Percentiles rank a stretch among this genome's conserved stretches.
phyloP scores from a whole-genome alignment of 2,329 filamentous ascomycete genomes.

The Ophiocordyceps camponoti-rufipedis region DNA sequence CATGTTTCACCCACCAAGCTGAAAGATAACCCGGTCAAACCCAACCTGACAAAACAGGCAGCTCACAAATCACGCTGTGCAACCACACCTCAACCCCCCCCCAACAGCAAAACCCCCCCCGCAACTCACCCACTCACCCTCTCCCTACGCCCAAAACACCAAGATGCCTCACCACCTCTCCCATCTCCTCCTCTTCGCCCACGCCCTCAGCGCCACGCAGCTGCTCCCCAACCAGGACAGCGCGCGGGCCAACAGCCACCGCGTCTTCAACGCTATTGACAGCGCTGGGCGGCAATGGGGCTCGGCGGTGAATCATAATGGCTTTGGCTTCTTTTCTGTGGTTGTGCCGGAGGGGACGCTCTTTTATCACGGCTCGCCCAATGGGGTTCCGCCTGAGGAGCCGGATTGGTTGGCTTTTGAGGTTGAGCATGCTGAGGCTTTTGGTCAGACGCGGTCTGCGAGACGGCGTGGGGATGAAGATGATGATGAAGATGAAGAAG shows the following conservation, averaged over 20 bases:
- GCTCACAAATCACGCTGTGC: too few species aligned
- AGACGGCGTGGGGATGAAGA: not conserved
- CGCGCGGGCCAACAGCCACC: slow-evolving; percentile 33
- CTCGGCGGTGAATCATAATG: slow-evolving; percentile 55
- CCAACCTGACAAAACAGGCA: too few species aligned
- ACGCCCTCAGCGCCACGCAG: too few species aligned
- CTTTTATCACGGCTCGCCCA: slow-evolving; percentile 45
- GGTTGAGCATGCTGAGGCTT: slow-evolving; percentile 43
- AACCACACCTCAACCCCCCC: too few species aligned
- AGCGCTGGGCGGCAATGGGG: slow-evolving; percentile 60
- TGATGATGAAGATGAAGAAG: not conserved
- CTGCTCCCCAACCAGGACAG: slow-evolving; percentile 10
- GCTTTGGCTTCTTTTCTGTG: slow-evolving; percentile 52
- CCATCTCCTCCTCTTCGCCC: not conserved
- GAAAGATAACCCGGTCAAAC: too few species aligned
- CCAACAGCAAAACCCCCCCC: too few species aligned
- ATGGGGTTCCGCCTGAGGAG: slow-evolving; percentile 24
- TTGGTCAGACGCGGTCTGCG: not conserved
- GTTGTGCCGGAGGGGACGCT: slow-evolving; percentile 44
- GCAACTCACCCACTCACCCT: too few species aligned
- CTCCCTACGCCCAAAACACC: not conserved
- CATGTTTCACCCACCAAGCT: too few species aligned
- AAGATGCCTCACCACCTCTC: not conserved
- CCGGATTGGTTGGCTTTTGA: slow-evolving; percentile 64
- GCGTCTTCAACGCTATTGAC: slow-evolving; percentile 57